Percentiles rank a stretch among this genome's conserved stretches.
Conservation (phyloP, 176 grass and related monocot species). For the Dactylis glomerata region DNA sequence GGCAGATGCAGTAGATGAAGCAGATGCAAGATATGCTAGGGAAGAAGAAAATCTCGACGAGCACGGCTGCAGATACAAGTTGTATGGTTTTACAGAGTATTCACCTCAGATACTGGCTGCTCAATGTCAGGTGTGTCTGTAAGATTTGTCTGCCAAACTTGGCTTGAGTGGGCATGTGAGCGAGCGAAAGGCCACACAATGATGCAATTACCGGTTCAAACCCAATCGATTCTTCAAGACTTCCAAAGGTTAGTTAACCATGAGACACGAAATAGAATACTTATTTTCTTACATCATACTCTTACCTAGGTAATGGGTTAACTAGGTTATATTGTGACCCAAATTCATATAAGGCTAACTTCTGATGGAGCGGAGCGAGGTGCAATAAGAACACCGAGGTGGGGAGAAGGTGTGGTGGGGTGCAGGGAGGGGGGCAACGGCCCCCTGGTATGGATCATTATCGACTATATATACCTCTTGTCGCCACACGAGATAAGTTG, state of each 20-base stretch:
- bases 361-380: no score
- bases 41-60: not conserved
- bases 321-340: no score
- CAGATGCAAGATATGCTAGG: not conserved
- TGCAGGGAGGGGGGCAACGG: no score
- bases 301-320: not conserved
- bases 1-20: no score
- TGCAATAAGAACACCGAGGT: no score
- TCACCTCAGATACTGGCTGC: not conserved
- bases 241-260: not conserved
- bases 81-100: not conserved
- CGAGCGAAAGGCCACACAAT: not conserved
- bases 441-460: no score
- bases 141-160: not conserved
- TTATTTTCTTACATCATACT: not conserved
- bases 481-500: no score
- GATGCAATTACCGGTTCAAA: not conserved
- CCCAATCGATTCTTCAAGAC: not conserved
- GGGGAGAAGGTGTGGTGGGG: no score
- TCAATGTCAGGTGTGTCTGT: not conserved
- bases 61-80: not conserved
- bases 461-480: no score
- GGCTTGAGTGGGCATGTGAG: not conserved
- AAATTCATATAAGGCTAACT: no score
- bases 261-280: not conserved